Conservation (phyloP, 78 protist genomes). For the Dictyostelium firmibasis region DNA sequence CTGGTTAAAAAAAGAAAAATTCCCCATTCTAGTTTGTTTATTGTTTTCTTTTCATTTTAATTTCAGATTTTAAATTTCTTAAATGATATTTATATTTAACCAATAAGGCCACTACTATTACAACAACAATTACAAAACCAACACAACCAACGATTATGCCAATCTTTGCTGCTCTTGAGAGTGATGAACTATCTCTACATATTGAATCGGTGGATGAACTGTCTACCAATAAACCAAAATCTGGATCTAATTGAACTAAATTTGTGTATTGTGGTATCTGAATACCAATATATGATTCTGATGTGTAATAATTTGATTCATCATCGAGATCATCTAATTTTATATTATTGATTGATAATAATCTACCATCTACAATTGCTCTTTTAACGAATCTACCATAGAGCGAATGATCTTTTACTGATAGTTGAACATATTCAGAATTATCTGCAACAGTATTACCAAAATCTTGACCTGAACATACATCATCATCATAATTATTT, state of each 20-base stretch:
- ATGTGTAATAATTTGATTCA: background rate
- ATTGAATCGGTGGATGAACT: background rate
- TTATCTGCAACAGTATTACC: background rate
- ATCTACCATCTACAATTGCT: background rate
- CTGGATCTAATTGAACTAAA: background rate
- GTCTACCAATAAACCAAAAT: background rate
- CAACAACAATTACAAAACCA: background rate
- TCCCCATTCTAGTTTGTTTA: too few species aligned
- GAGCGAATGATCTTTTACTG: background rate
- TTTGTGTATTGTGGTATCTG: background rate
- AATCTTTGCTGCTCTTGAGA: background rate
- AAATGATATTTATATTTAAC: background rate
- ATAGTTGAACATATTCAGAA: background rate
- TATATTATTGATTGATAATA: background rate
- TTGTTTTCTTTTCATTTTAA: background rate
- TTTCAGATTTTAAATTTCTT: background rate
- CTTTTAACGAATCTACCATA: slow-evolving; percentile 13
- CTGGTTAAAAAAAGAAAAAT: too few species aligned
- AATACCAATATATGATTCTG: background rate
- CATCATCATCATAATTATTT: background rate
- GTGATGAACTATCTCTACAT: background rate
- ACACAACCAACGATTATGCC: background rate
- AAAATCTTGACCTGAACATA: background rate
- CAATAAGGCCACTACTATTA: background rate
- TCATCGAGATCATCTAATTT: background rate